These are phyloP conservation scores for Gossypium schwendimanii DNA, from an alignment of 441 rosid genomes.

Conservation along the genomic window DNA sequence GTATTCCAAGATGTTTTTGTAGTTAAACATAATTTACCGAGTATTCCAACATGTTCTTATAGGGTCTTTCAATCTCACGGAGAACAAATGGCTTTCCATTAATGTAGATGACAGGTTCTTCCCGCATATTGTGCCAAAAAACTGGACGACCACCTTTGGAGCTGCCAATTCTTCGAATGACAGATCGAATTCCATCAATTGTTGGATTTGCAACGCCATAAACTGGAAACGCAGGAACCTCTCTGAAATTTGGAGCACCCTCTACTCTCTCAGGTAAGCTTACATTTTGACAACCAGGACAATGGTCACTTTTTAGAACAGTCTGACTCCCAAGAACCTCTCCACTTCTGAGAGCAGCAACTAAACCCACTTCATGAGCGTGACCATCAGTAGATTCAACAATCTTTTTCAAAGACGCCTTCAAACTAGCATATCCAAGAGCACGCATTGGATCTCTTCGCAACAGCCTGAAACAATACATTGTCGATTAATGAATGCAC, in stretches of 20 bases:
- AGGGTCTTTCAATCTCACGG: slow-evolving; percentile 97
- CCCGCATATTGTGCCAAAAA: slow-evolving; percentile 99
- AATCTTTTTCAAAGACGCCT: slow-evolving; percentile 71
- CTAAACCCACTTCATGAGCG: slow-evolving; percentile 86
- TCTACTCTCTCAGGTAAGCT: slow-evolving; percentile 87
- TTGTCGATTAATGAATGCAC: not conserved
- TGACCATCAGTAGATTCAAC: slow-evolving; percentile 85
- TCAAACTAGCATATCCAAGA: slow-evolving; percentile 66
- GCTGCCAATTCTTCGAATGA: slow-evolving; percentile 79
- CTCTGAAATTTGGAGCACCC: slow-evolving; percentile 98
- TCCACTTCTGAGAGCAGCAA: slow-evolving; percentile 89
- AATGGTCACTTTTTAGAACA: slow-evolving; percentile 94
- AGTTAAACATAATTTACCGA: slow-evolving; percentile 55
- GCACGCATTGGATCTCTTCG: slow-evolving; percentile 99
- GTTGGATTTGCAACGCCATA: slow-evolving; percentile 99
- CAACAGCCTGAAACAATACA: slow-evolving; percentile 55
- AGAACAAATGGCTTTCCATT: slow-evolving; percentile 98
- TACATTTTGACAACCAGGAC: slow-evolving; percentile 88
- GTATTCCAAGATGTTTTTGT: slow-evolving; percentile 91
- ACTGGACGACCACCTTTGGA: slow-evolving; percentile 72
- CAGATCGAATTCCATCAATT: slow-evolving; percentile 86
- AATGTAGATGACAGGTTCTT: slow-evolving; percentile 98
- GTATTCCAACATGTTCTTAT: slow-evolving; percentile 95
- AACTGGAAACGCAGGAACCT: slow-evolving; percentile 96
- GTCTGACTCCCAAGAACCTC: slow-evolving; percentile 98